Evolutionary conservation across 2,329 filamentous ascomycete genomes (phyloP).

Genomic region (Fusarium euwallaceae): DNA sequence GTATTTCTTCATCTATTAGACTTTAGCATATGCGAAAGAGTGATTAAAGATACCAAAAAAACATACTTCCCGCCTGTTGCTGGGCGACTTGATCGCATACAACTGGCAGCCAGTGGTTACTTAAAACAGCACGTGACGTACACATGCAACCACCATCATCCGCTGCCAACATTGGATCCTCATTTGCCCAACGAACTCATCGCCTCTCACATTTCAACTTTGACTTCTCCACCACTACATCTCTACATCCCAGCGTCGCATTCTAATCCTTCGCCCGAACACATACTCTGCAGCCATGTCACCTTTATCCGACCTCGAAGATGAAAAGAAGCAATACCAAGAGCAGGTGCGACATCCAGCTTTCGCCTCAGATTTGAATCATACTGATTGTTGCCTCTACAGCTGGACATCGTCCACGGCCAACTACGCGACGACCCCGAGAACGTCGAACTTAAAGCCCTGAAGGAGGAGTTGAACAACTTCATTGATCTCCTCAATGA

Average conservation of each 20-base stretch:
- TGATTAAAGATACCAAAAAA: not conserved
- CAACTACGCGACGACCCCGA: slow-evolving; percentile 85
- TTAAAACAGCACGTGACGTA: slow-evolving; percentile 30
- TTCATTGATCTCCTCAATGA: slow-evolving; percentile 84
- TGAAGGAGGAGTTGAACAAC: slow-evolving; percentile 85
- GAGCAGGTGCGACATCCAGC: slow-evolving; percentile 62
- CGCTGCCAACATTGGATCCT: not conserved
- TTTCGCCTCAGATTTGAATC: not conserved
- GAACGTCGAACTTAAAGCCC: slow-evolving; percentile 80
- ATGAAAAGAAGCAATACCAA: slow-evolving; percentile 67
- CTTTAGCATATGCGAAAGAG: not conserved
- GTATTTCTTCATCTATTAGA: not conserved
- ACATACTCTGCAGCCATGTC: slow-evolving; percentile 42
- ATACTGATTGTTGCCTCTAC: slow-evolving; percentile 40
- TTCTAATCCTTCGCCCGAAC: not conserved
- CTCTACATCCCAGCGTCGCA: not conserved
- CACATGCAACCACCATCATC: slow-evolving; percentile 25
- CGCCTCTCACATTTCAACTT: not conserved
- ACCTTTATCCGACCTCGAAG: slow-evolving; percentile 59
- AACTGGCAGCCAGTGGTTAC: not conserved
- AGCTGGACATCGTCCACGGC: slow-evolving; percentile 83
- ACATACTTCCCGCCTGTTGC: not conserved
- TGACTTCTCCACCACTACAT: not conserved
- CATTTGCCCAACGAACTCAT: slow-evolving; percentile 15
- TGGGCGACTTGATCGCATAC: not conserved